A percentile compares a stretch with the other conserved stretches of the same genome.
These are phyloP conservation scores for Yamadazyma sp. DNA, from an alignment of 805 yeast species.

Conservation along the genomic window DNA sequence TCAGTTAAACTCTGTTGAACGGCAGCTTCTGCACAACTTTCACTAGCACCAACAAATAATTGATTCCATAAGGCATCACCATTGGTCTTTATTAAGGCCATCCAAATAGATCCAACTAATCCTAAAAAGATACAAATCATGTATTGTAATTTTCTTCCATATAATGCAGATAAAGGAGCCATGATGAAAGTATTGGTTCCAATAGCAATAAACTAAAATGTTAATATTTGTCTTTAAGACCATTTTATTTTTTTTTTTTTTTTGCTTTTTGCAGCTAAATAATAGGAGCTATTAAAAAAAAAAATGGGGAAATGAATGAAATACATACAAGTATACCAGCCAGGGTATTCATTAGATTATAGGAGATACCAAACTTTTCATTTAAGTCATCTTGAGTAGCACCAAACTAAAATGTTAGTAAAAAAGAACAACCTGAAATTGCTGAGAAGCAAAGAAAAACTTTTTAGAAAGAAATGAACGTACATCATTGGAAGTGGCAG, in stretches of 20 bases:
- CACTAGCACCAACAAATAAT: constrained; percentile 39
- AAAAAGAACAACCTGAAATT: no score
- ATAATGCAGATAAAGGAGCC: constrained; percentile 43
- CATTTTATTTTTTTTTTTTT: no score
- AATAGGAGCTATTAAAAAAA: no score
- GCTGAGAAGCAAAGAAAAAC: no score
- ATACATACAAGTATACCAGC: constrained; percentile 38
- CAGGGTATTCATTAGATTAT: constrained; percentile 46
- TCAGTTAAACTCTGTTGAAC: constrained; percentile 37
- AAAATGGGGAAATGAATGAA: no score
- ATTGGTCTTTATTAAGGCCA: constrained; percentile 30
- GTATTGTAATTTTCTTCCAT: constrained; percentile 44
- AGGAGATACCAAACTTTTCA: constrained; percentile 39
- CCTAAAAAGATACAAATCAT: constrained; percentile 40
- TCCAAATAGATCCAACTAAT: constrained; percentile 44
- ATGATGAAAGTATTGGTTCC: constrained; percentile 43
- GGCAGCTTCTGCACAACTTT: constrained; percentile 44
- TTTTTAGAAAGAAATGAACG: not conserved
- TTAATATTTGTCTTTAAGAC: no score
- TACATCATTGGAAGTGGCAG: constrained; percentile 48
- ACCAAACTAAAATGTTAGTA: constrained; percentile 22
- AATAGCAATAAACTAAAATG: constrained; percentile 33
- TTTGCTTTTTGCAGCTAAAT: no score
- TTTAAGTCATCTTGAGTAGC: constrained; percentile 46
- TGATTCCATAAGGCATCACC: constrained; percentile 48